Conservation (phyloP, 2,329 filamentous ascomycete genomes). For the Epichloe sylvatica region DNA sequence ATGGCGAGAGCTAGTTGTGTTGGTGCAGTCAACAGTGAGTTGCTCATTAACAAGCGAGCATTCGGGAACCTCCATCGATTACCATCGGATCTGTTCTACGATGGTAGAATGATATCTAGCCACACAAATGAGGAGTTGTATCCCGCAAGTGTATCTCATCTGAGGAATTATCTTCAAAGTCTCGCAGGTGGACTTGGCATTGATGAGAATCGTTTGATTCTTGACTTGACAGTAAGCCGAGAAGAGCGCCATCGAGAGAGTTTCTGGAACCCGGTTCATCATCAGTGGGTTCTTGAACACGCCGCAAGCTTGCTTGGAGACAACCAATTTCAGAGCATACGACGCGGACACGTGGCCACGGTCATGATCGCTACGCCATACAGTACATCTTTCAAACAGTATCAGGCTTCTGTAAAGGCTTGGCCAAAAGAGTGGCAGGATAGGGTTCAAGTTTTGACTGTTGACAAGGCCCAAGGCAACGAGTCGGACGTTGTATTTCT, state of each 20-base stretch:
- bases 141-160: slow-evolving; percentile 14
- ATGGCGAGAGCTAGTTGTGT: slow-evolving; percentile 25
- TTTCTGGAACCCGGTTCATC: slow-evolving; percentile 27
- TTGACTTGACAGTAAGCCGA: slow-evolving; percentile 15
- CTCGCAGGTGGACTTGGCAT: slow-evolving; percentile 11
- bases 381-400: slow-evolving; percentile 23
- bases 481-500: slow-evolving; percentile 35
- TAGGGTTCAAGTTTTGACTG: slow-evolving; percentile 27
- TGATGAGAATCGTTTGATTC: slow-evolving; percentile 23
- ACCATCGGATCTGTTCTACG: slow-evolving; percentile 29
- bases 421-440: slow-evolving; percentile 15
- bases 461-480: slow-evolving; percentile 32
- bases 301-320: slow-evolving; percentile 14
- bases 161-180: slow-evolving; percentile 17
- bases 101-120: slow-evolving; percentile 22
- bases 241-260: slow-evolving; percentile 20
- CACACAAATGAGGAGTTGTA: slow-evolving; percentile 12
- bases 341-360: slow-evolving; percentile 16
- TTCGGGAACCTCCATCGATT: slow-evolving; percentile 26
- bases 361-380: slow-evolving; percentile 34
- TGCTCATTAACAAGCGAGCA: slow-evolving; percentile 25
- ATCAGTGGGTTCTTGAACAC: slow-evolving; percentile 22
- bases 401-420: slow-evolving; percentile 16
- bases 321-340: slow-evolving; percentile 8
- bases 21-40: slow-evolving; percentile 18